Base-by-base conservation (phyloP, 352 stramenopile genomes). In the Globisporangium nagaii region DNA sequence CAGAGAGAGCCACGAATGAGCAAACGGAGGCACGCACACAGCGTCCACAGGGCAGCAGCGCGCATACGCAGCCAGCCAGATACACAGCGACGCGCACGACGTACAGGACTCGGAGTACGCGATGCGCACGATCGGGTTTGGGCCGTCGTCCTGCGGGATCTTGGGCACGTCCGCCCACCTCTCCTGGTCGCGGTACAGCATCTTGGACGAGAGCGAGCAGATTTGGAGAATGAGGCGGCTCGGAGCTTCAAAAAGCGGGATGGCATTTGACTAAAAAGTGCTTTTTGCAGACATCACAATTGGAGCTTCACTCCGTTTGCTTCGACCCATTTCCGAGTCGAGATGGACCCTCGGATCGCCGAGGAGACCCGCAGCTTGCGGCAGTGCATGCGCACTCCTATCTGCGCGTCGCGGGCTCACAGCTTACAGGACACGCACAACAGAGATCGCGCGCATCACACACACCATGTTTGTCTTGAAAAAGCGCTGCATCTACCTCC, bases 71-170 rank as follows among this genome's bases (percentile, higher is more conserved):
- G 37, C 19, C n/a, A 9, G 2, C 8, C 30, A 37, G 8, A 22
- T 25, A 37, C 12, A 55, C 5, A 35, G 24, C 32, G 22, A 32
- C 8, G 37, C 1, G 4, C 12, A 34, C 1, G 1, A 84, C 73
- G 56, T 71, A 93, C 84, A 94, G 31, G 69, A 51, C 9, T 70
- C 37, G 4, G 82, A 77, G 71, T 94, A 94, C 20, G 75, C 62
- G 58, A 94, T 92, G 62, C 78, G 79, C 42, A 89, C 84, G 63
- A 91, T 70, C 2, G 84, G 79, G 50, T 85, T 70, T 2, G 84
- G 84, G 8, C 84, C 84, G 43, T 94, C 84, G 60, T 92, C 81
- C 62, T 94, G 84, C 39, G 81, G 73, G 61, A 94, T 82, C 59
- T 88, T 89, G 56, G 62, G 63, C 63, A 94, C 82, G 56, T 94